Evolutionary conservation across 2,329 filamentous ascomycete genomes (phyloP), one percentile per base, ranked within the genome.

Genomic region (Davidsoniella australis): DNA sequence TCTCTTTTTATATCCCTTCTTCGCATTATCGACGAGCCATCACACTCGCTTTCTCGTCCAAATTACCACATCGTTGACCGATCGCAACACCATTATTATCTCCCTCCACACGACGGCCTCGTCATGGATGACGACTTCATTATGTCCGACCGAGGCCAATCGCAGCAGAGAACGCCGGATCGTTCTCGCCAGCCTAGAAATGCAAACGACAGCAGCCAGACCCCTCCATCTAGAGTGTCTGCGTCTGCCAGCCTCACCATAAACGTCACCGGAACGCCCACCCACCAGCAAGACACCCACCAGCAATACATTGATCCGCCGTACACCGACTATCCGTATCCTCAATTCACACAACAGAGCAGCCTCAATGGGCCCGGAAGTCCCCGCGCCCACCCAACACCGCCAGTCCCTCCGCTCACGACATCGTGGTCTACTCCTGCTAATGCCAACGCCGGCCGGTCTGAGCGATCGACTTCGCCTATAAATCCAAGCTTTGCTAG

Each of bases 401-500:
- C 50, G 55, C 63, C 7, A 61, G 62, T 40, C 61, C 62, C 51
- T 58, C 51, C 51, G 10, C 38, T 53, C 4, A 53, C 51, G 12
- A 53, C 51, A 33, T 53, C 51, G 18, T 53, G 51, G 51, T 39
- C 43, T 3, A 47, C 37, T 16, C 44, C 47, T 18, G 44, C 47
- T 8, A 6, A 40, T 12, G 6, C 42, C 6, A 43, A 63, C 41
- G 18, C 51, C 2, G 18, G 44, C 41, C 33, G 12, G 17, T 29
- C 39, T 10, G 36, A 26, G 23, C 14, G 16, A 10, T 38, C 43
- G 5, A n/a, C 20, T 10, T 76, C 73, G 10, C 71, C 73, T 12
- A 70, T 76, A 54, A 73, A 78, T 54, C 62, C 64, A 12, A 37
- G 64, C 68, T 38, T 72, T 68, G 37, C 61, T 77, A 44, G 67